A percentile compares a stretch with the other conserved stretches of the same genome.
phyloP scores from a whole-genome alignment of 208 protist genomes.

The Crithidia acanthocephali region DNA sequence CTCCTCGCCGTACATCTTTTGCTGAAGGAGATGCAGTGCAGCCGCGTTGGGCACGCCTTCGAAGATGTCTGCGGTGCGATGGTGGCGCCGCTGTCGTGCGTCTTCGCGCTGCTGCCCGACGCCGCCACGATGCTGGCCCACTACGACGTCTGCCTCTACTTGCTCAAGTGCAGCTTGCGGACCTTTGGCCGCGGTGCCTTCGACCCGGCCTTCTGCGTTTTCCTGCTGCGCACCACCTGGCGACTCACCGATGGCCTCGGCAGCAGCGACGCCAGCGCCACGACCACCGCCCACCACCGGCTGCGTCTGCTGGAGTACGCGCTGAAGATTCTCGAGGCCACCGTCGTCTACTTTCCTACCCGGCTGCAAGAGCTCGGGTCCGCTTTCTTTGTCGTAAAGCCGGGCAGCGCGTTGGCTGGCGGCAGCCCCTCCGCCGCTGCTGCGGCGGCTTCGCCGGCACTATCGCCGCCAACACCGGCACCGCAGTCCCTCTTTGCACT shows the following conservation, averaged over 20 bases:
- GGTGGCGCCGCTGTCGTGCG: constrained; percentile 48
- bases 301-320: constrained; percentile 73
- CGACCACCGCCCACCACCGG: constrained; percentile 4
- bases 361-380: constrained; percentile 43
- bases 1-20: constrained; percentile 71
- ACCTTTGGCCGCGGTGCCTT: constrained; percentile 76
- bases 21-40: constrained; percentile 65
- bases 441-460: neutral
- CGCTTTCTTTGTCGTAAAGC: constrained; percentile 46
- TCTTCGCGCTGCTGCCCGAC: constrained; percentile 41
- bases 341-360: constrained; percentile 51
- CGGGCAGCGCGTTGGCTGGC: neutral
- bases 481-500: constrained; percentile 27
- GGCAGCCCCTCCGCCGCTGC: neutral
- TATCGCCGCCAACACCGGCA: neutral
- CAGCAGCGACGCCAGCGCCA: constrained; percentile 3
- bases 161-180: constrained; percentile 78
- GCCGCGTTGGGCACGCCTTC: constrained; percentile 59
- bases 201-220: constrained; percentile 59
- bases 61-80: constrained; percentile 42
- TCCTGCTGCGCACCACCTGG: constrained; percentile 59
- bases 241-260: constrained; percentile 37
- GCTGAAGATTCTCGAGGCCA: constrained; percentile 61
- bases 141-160: constrained; percentile 57
- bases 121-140: constrained; percentile 29